phyloP scores from a whole-genome alignment of 2,329 filamentous ascomycete genomes.

The Fusarium fujikuroi region DNA sequence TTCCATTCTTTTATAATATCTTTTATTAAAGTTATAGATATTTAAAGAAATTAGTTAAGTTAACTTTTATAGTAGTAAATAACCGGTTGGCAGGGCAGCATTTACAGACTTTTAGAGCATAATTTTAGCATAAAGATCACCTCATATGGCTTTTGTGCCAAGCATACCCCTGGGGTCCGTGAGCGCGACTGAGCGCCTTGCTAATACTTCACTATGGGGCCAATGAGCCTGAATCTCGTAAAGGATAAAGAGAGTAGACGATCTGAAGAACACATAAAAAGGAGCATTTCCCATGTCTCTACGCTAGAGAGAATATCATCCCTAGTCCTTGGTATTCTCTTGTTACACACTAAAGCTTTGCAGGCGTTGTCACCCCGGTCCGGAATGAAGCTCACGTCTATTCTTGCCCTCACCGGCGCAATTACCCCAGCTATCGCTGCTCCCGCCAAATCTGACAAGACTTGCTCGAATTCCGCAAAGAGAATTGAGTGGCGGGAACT shows the following conservation, averaged over 20 bases:
- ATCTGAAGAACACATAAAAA: neutral
- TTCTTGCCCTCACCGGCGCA: neutral
- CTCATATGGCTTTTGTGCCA: neutral
- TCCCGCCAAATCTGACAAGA: neutral
- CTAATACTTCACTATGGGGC: neutral
- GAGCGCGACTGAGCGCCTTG: neutral
- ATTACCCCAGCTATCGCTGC: neutral
- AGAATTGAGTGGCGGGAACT: slow-evolving; percentile 14
- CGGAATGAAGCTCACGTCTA: neutral
- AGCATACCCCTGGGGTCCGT: neutral
- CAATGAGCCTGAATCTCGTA: neutral
- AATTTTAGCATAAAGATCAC: neutral
- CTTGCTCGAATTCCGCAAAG: neutral
- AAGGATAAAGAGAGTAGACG: fast-evolving
- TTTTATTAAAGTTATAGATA: too few relatives aligned
- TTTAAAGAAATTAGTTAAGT: too few relatives aligned
- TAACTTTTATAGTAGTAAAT: too few relatives aligned
- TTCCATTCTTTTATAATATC: too few relatives aligned
- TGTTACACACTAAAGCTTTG: fast-evolving
- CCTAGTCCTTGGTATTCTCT: fast-evolving
- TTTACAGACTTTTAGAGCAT: too few relatives aligned
- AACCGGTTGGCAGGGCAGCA: too few relatives aligned
- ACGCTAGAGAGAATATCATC: fast-evolving
- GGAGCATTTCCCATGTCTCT: fast-evolving
- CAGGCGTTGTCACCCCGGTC: too few relatives aligned